Conservation (phyloP, 2,329 filamentous ascomycete genomes). For the Ascochyta lentis region DNA sequence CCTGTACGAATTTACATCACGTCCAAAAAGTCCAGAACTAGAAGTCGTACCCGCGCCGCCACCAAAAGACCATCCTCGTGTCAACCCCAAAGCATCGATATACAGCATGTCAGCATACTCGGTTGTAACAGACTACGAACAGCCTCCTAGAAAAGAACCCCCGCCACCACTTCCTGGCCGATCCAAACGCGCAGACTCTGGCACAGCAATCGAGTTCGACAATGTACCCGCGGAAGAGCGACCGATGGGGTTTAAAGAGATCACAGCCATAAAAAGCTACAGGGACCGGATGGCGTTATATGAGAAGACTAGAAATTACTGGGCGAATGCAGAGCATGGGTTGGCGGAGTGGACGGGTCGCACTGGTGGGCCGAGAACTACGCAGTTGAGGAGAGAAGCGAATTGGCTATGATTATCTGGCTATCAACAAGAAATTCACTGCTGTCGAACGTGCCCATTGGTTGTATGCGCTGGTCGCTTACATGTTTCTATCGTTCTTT, state of each 20-base stretch:
- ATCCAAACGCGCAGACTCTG: constrained; percentile 40
- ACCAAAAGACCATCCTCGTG: constrained; percentile 1
- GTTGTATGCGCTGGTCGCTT: not conserved
- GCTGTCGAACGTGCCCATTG: not conserved
- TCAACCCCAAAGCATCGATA: constrained; percentile 8
- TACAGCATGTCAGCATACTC: constrained; percentile 2
- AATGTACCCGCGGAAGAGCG: constrained; percentile 25
- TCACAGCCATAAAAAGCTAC: constrained; percentile 33
- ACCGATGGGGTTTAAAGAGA: constrained; percentile 43
- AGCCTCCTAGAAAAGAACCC: not conserved
- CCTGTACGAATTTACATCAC: not conserved
- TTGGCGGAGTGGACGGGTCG: constrained; percentile 37
- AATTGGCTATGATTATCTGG: not conserved
- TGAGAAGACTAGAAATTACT: constrained; percentile 43
- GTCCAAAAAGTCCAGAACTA: not conserved
- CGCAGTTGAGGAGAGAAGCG: constrained; percentile 5
- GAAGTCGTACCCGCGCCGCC: constrained; percentile 16
- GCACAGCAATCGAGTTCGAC: constrained; percentile 39
- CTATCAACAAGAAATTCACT: not conserved
- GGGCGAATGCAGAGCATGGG: constrained; percentile 46
- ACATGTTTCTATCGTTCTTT: too few relatives aligned
- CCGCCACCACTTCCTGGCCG: constrained; percentile 11
- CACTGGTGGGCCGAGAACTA: constrained; percentile 14
- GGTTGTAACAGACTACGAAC: not conserved
- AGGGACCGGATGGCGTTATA: constrained; percentile 42